Base-by-base conservation (phyloP, 2,329 filamentous ascomycete genomes). In the Penicillium sp. region DNA sequence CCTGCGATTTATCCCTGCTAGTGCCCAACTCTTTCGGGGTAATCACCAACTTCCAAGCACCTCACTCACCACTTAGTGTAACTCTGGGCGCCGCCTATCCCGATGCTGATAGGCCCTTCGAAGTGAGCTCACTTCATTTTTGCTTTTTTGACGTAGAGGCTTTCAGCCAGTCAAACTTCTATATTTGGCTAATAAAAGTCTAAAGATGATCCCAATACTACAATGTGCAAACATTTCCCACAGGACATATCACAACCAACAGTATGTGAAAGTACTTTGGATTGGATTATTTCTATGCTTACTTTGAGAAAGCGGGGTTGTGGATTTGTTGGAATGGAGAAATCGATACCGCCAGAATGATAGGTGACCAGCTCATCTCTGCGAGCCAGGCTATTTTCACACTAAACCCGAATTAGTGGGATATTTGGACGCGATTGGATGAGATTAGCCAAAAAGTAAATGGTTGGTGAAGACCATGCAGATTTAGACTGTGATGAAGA, bases 1-100 rank as follows among this genome's bases (percentile, higher is more conserved):
- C 51, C 52, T 42, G 45, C 23, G n/a, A 47, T 27, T 51, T 40
- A 57, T 55, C 42, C 44, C 42, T 44, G 35, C 42, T 46, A 57
- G 39, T 46, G 15, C 27, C 55, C 46, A 53, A 46, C 44, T 45
- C 3, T 29, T 44, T 44, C 2, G 40, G 51, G 29, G n/a, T 25
- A 54, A 54, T 55, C 54, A 53, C 42, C 37, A 48, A 29, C 16
- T 44, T 31, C 38, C 31, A 25, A 40, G 32, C 29, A 39, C 12
- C 37, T 55, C 37, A 23, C 23, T 46, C 37, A 34, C 15, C 37
- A 38, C 27, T 21, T 21, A 42, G 53, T 47, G 53, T 27, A 46
- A 51, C 53, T 37, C 25, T 23, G 9, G 38, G 15, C 4, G 35
- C 3, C 6, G 27, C 3, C 6, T 1, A 25, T 46, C 8, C 3